Evolutionary conservation across 192 early-diverging fungal genomes (phyloP), one percentile per base, ranked within the genome.

Genomic region (Podochytrium sp.): DNA sequence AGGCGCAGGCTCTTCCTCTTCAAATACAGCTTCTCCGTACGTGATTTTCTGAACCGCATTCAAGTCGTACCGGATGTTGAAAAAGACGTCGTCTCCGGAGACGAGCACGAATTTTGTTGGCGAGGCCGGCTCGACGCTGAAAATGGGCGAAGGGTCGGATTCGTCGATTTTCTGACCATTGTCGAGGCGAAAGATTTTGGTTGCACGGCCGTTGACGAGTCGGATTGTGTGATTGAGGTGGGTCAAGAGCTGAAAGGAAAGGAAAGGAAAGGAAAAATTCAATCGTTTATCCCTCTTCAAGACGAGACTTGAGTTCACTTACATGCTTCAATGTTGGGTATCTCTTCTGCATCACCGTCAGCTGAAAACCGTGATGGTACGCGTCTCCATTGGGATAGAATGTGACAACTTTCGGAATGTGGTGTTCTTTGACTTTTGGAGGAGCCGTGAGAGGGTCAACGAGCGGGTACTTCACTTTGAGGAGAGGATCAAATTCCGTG

Each of bases 371-470:
- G 56, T 55, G 77, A 53, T 87, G 81, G 43, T 86, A 81, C 16
- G 76, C 29, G 56, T 86, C 85, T 0, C 85, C 85, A 58, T 86
- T 86, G 18, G 85, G 85, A 58, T 79, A 86, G 61, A 84, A 82
- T 3, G 73, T 83, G 2, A 78, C 74, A 2, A 76, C 55, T n/a
- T 74, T 55, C 7, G 71, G 72, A 25, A 60, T 58, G 30, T 47
- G 57, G 23, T 59, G 6, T 33, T 53, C 38, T 18, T 20, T 57
- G 71, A 51, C 18, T 73, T 66, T 58, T 30, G 29, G 30, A 58
- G 61, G 47, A 33, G 37, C 35, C 0, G 25, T 10, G 37, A 47
- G 32, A 20, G 70, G 68, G 47, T 80, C 65, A 1, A 57, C 42
- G n/a, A 64, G n/a, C 10, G 69, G 71, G 73, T 86, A 86, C 35